Percentiles rank a stretch among this genome's conserved stretches.
These are phyloP conservation scores for Yamadazyma epiphylla DNA, from an alignment of 1,139 yeast species.

Conservation along the genomic window DNA sequence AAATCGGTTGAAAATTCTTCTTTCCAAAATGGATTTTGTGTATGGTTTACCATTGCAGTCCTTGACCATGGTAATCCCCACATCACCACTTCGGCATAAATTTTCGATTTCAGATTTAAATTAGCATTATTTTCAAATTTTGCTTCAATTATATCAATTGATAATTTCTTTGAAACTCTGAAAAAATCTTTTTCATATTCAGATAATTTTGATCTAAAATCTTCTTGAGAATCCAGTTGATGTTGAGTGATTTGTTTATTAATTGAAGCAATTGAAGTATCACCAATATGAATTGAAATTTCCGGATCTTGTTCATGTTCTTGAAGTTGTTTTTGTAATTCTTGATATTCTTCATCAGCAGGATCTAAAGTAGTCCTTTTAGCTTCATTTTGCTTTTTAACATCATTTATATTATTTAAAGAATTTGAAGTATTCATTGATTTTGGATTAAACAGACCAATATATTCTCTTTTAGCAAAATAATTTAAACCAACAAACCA, in stretches of 20 bases:
- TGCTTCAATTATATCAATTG: conserved; percentile 66
- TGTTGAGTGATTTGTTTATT: conserved; percentile 1
- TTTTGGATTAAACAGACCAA: conserved; percentile 31
- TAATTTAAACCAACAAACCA: conserved; percentile 77
- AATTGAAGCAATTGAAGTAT: conserved; percentile 6
- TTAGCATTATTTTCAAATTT: conserved; percentile 28
- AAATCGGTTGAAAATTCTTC: conserved; percentile 59
- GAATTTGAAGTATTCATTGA: conserved; percentile 13
- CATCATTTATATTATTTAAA: conserved; percentile 6
- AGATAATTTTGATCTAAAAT: conserved; percentile 8
- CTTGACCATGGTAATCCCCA: conserved; percentile 72
- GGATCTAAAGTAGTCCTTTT: conserved; percentile 1
- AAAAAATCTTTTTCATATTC: conserved; percentile 35
- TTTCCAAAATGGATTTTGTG: conserved; percentile 65
- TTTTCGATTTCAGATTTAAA: conserved; percentile 18
- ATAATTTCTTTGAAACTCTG: conserved; percentile 53
- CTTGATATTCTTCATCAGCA: neutral
- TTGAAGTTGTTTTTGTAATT: too few relatives aligned
- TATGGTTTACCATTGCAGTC: conserved; percentile 54
- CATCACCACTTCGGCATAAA: conserved; percentile 60
- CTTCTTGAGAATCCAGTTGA: neutral
- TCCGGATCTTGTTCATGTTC: conserved; percentile 3
- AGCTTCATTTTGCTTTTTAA: too few relatives aligned
- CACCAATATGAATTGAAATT: conserved; percentile 9
- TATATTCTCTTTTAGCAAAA: conserved; percentile 61